Percentiles rank a stretch among this genome's conserved stretches.
Conservation (phyloP, 179 eudicot genomes). For the Spinacia oleracea region DNA sequence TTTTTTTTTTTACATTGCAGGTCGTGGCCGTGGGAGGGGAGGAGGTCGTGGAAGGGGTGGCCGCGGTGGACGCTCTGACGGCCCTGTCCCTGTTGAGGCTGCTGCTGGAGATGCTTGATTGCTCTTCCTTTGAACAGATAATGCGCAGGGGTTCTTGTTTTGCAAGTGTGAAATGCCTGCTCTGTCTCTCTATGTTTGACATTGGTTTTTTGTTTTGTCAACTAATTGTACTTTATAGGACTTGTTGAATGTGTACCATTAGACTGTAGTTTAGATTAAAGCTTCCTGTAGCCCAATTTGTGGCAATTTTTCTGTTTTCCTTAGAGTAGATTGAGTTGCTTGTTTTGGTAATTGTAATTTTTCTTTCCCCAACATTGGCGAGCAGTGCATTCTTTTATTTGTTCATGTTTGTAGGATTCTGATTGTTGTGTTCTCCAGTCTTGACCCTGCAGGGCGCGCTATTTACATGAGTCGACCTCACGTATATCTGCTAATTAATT, state of each 20-base stretch:
- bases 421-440: background rate
- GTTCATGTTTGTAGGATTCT: constrained; percentile 23
- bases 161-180: constrained; percentile 50
- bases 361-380: constrained; percentile 33
- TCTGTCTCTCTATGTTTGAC: constrained; percentile 41
- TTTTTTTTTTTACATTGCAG: constrained; percentile 29
- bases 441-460: background rate
- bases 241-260: constrained; percentile 39
- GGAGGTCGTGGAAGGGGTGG: constrained; percentile 80
- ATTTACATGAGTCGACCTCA: background rate
- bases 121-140: constrained; percentile 23
- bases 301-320: constrained; percentile 27
- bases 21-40: constrained; percentile 85
- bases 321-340: constrained; percentile 32
- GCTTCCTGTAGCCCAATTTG: constrained; percentile 23
- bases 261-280: constrained; percentile 48
- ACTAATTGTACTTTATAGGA: constrained; percentile 41
- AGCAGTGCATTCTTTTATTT: constrained; percentile 81
- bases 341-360: constrained; percentile 30
- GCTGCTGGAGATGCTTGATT: constrained; percentile 46
- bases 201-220: constrained; percentile 32
- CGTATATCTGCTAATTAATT: background rate
- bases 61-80: constrained; percentile 70
- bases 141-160: constrained; percentile 42
- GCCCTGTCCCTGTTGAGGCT: constrained; percentile 55